Conservation (phyloP, 208 protist genomes). For the Trypanosoma theileri region DNA sequence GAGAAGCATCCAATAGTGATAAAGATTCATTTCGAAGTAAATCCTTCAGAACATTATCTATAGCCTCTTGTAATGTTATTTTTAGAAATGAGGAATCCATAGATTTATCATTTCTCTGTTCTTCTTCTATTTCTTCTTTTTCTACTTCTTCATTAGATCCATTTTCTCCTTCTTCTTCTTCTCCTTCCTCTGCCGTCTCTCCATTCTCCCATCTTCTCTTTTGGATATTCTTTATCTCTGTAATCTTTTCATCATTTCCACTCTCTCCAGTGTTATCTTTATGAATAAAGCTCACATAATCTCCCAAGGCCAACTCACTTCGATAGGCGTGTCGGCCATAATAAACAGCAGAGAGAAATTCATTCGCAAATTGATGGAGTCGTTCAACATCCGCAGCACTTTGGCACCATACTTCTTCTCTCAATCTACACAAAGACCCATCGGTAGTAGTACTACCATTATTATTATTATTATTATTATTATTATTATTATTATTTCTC, state of each 20-base stretch:
- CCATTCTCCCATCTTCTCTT: not conserved
- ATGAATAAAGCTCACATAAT: not conserved
- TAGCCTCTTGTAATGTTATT: not conserved
- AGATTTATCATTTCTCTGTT: not conserved
- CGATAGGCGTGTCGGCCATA: constrained; percentile 34
- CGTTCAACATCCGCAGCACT: constrained; percentile 7
- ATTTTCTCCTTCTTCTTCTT: not conserved
- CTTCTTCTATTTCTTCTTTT: not conserved
- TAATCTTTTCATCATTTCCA: not conserved
- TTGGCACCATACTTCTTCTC: constrained; percentile 11
- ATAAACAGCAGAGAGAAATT: constrained; percentile 40
- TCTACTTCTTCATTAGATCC: not conserved
- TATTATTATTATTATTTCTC: not conserved
- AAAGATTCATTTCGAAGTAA: constrained; percentile 8
- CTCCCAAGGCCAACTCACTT: constrained; percentile 18
- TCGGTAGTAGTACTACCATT: not conserved
- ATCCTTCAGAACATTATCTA: constrained; percentile 14
- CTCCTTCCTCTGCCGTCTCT: not conserved
- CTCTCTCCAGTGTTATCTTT: not conserved
- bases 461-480: not conserved
- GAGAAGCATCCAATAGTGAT: constrained; percentile 6
- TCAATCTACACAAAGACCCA: constrained; percentile 2
- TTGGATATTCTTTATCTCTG: not conserved
- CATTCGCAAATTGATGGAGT: constrained; percentile 37
- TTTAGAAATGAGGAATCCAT: not conserved